phyloP scores from a whole-genome alignment of 2,329 filamentous ascomycete genomes.

The Xylaria sp. region DNA sequence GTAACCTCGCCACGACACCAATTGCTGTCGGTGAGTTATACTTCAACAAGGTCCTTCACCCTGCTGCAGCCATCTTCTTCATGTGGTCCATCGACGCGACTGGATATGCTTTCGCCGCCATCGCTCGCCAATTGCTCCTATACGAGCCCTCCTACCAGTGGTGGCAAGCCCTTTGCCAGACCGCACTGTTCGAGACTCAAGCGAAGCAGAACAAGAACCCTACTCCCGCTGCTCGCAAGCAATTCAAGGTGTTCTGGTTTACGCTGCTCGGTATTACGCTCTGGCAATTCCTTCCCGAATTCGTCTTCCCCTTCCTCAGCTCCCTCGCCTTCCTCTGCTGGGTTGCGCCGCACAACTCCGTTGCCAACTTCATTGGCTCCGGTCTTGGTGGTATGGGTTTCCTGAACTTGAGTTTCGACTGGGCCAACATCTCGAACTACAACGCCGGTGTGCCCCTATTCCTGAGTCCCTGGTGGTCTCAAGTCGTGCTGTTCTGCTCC shows the following conservation, averaged over 20 bases:
- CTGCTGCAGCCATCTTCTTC: constrained; percentile 52
- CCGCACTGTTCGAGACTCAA: constrained; percentile 54
- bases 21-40: constrained; percentile 54
- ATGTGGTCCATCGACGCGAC: constrained; percentile 55
- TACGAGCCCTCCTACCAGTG: constrained; percentile 54
- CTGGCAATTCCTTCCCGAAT: constrained; percentile 60
- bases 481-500: constrained; percentile 49
- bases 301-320: constrained; percentile 53
- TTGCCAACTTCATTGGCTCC: constrained; percentile 56
- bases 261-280: constrained; percentile 47
- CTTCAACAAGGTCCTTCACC: constrained; percentile 48
- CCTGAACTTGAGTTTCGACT: constrained; percentile 54
- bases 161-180: constrained; percentile 48
- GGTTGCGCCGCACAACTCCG: constrained; percentile 53
- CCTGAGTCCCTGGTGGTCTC: constrained; percentile 55
- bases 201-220: constrained; percentile 47
- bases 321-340: constrained; percentile 59
- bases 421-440: constrained; percentile 54
- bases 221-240: constrained; percentile 43
- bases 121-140: constrained; percentile 52
- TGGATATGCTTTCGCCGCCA: constrained; percentile 54
- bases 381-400: constrained; percentile 59
- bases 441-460: constrained; percentile 41
- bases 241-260: constrained; percentile 53
- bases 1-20: constrained; percentile 46